Evolutionary conservation across 108 stramenopile genomes (phyloP), one percentile per base, ranked within the genome.

Genomic region (Stephanodiscus minutulus): DNA sequence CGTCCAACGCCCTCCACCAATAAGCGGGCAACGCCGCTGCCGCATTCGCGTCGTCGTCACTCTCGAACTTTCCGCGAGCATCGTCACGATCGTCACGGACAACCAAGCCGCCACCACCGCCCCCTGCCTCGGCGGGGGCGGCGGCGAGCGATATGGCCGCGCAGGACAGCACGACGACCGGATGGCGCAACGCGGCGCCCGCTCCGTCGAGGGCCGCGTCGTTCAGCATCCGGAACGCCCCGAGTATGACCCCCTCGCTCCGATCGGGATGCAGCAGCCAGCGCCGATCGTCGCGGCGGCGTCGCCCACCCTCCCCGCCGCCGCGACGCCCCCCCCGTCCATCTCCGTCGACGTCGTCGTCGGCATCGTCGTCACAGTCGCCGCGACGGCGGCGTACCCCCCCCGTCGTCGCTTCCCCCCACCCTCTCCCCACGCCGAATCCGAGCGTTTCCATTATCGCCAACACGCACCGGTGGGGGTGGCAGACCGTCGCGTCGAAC

Each of bases 391-490:
- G n/a, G n/a, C n/a, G n/a, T n/a, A 18, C 39, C 27, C 5, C 59
- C 62, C 39, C 24, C 64, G 47, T 2, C 62, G 24, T 47, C 18
- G 31, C 27, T 10, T 22, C 53, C 59, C n/a, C 18, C 6, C 11
- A 17, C 12, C 33, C 5, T n/a, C 31, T 47, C 6, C 66, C 68
- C 37, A 17, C 68, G 20, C 77, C 74, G 53, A 77, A 81, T 24
- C 72, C 61, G 20, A 82, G 35, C 33, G 70, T 73, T 29, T 82
- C 81, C 81, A 77, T 77, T 6, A 77, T 43, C 20, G 76, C 46
- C 35, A 74, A 49, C 15, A 91, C 87, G 47, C 84, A 86, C 49
- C 92, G 84, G 65, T 94, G 87, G 2, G 92, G 92, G 76, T 86
- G 82, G 21, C 84, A 82, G 17, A 94, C 88, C 21, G 60, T 64